These are phyloP conservation scores for Lodderomyces metapsilosis DNA, from an alignment of 1,139 yeast species.

Conservation along the genomic window DNA sequence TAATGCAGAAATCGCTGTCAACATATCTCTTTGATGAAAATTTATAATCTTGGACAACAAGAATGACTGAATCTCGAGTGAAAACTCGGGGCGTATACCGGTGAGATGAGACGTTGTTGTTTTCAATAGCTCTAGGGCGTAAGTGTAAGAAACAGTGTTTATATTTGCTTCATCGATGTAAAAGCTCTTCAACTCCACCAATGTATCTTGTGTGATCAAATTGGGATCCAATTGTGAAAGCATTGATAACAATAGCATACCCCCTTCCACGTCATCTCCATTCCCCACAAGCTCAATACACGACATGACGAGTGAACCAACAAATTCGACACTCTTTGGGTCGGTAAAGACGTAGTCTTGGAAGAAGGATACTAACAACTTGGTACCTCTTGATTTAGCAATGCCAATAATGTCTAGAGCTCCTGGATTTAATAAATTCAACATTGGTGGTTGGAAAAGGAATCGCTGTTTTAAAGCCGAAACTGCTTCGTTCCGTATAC, in stretches of 20 bases:
- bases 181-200: conserved; percentile 60
- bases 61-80: conserved; percentile 49
- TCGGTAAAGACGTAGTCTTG: background rate
- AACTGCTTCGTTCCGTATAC: conserved; percentile 47
- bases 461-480: conserved; percentile 13
- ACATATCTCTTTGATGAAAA: conserved; percentile 55
- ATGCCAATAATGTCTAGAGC: background rate
- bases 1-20: conserved; percentile 67
- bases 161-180: conserved; percentile 45
- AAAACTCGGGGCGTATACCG: conserved; percentile 51
- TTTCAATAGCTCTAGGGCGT: conserved; percentile 53
- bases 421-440: background rate
- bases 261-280: conserved; percentile 23
- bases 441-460: background rate
- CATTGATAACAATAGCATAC: conserved; percentile 50
- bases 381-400: background rate
- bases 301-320: conserved; percentile 44
- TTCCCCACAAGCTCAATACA: conserved; percentile 19
- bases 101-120: conserved; percentile 42
- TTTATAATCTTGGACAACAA: conserved; percentile 57
- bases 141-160: conserved; percentile 35
- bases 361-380: background rate
- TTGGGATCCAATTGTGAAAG: conserved; percentile 51
- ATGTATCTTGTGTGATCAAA: conserved; percentile 61
- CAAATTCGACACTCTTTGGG: conserved; percentile 18